phyloP scores from a whole-genome alignment of 768 basidiomycete genomes.

The Coprinopsis marcescibilis region DNA sequence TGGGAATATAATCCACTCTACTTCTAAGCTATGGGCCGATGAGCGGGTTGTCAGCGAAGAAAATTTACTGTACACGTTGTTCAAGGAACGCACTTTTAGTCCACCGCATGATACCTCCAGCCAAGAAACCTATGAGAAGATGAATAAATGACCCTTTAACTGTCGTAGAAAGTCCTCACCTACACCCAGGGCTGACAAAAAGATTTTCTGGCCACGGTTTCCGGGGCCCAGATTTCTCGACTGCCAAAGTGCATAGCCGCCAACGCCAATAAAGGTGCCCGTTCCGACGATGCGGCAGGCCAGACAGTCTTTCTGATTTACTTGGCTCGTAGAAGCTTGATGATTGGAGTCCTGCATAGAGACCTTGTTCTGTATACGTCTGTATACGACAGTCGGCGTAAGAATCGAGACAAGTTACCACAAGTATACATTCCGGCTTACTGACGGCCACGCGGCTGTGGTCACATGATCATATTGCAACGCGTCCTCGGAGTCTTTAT shows the following conservation, averaged over 20 bases:
- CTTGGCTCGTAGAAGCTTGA: neutral
- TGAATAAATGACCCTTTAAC: neutral
- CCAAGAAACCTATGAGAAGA: constrained; percentile 24
- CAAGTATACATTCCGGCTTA: too few species aligned
- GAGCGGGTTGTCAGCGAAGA: constrained; percentile 1
- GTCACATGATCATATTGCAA: too few species aligned
- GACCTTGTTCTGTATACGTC: neutral
- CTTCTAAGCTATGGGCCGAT: too few species aligned
- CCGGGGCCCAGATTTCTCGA: constrained; percentile 61
- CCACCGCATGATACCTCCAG: constrained; percentile 37
- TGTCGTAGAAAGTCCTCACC: constrained; percentile 32
- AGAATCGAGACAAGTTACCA: neutral
- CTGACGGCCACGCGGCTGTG: too few species aligned
- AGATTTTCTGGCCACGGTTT: constrained; percentile 50
- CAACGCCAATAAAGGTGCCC: constrained; percentile 54
- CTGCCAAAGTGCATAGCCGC: constrained; percentile 62
- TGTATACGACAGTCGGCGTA: neutral
- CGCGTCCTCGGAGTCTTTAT: too few species aligned
- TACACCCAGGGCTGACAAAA: constrained; percentile 58
- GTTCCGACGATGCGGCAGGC: constrained; percentile 67
- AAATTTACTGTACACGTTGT: neutral
- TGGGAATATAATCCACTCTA: neutral
- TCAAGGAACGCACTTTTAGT: constrained; percentile 18
- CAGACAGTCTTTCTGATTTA: constrained; percentile 46
- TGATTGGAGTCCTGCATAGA: neutral